phyloP scores from a whole-genome alignment of 371 early-diverging fungal genomes.

The Rhizopus microsporus region DNA sequence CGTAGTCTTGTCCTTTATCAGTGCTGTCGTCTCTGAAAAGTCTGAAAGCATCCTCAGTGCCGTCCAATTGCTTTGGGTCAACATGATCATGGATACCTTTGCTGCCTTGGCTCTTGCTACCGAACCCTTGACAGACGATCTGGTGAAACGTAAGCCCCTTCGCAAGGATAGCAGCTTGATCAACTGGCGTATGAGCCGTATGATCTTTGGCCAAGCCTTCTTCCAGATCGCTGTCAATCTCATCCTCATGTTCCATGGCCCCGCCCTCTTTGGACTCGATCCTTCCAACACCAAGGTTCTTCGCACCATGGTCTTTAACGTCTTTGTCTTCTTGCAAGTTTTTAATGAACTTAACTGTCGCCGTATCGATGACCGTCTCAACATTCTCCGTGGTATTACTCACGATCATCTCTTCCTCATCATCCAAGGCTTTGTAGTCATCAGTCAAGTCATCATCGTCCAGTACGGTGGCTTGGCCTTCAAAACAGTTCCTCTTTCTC shows the following conservation, averaged over 20 bases:
- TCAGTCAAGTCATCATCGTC: constrained; percentile 78
- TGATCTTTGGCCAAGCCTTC: constrained; percentile 71
- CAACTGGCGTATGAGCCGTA: constrained; percentile 51
- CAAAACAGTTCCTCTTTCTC: constrained; percentile 65
- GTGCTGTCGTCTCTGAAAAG: constrained; percentile 88
- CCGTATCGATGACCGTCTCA: constrained; percentile 68
- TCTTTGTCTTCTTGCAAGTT: constrained; percentile 72
- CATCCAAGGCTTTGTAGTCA: constrained; percentile 65
- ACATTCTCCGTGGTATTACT: constrained; percentile 74
- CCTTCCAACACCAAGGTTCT: constrained; percentile 22
- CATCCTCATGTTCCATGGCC: constrained; percentile 26
- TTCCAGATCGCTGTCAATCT: constrained; percentile 61
- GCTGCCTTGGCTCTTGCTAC: constrained; percentile 96
- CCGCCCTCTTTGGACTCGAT: constrained; percentile 35
- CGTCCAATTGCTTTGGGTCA: constrained; percentile 95
- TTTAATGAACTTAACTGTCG: constrained; percentile 79
- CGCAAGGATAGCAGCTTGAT: constrained; percentile 61
- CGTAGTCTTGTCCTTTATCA: constrained; percentile 82
- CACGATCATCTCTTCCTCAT: constrained; percentile 71
- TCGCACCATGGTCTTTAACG: constrained; percentile 69
- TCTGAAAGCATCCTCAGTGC: constrained; percentile 94
- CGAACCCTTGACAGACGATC: constrained; percentile 88
- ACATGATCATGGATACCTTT: constrained; percentile 94
- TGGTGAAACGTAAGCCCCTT: constrained; percentile 52
- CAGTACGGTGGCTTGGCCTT: constrained; percentile 84